phyloP scores from a whole-genome alignment of 495 filamentous ascomycete species.

The Mytilinidion resinicola region DNA sequence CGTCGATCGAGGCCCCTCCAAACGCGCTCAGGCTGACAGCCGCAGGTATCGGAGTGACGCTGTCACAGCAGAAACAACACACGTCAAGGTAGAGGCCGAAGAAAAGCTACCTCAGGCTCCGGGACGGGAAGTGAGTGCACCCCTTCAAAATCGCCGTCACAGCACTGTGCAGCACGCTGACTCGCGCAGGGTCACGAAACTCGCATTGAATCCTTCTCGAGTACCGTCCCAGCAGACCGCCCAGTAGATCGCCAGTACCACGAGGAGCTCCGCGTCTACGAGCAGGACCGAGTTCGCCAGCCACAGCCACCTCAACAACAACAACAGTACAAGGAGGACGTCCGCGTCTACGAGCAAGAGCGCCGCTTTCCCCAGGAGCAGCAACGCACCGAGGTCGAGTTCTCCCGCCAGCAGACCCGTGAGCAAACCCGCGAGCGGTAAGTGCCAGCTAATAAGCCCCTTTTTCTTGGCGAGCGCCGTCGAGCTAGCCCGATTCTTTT shows the following conservation, averaged over 20 bases:
- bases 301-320: slow-evolving; percentile 11
- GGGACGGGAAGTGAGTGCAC: slow-evolving; percentile 65
- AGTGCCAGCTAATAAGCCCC: slow-evolving; percentile 22
- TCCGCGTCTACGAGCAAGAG: slow-evolving; percentile 34
- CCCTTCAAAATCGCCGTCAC: too few relatives aligned
- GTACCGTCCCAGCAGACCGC: slow-evolving; percentile 56
- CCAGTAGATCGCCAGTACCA: slow-evolving; percentile 52
- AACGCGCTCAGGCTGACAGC: too few relatives aligned
- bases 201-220: slow-evolving; percentile 57
- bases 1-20: too few relatives aligned
- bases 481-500: not conserved
- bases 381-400: slow-evolving; percentile 46
- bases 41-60: slow-evolving; percentile 73
- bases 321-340: slow-evolving; percentile 29
- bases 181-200: slow-evolving; percentile 53
- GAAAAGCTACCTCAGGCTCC: slow-evolving; percentile 67
- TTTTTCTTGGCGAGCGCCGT: slow-evolving; percentile 12
- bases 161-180: too few relatives aligned
- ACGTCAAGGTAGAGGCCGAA: slow-evolving; percentile 81
- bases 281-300: slow-evolving; percentile 32
- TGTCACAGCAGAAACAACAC: slow-evolving; percentile 66
- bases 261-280: slow-evolving; percentile 52
- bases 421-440: slow-evolving; percentile 13
- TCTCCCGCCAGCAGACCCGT: slow-evolving; percentile 34
- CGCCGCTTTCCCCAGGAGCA: slow-evolving; percentile 19